Evolutionary conservation across 768 basidiomycete genomes (phyloP).

Genomic region (Trametes cubensis): DNA sequence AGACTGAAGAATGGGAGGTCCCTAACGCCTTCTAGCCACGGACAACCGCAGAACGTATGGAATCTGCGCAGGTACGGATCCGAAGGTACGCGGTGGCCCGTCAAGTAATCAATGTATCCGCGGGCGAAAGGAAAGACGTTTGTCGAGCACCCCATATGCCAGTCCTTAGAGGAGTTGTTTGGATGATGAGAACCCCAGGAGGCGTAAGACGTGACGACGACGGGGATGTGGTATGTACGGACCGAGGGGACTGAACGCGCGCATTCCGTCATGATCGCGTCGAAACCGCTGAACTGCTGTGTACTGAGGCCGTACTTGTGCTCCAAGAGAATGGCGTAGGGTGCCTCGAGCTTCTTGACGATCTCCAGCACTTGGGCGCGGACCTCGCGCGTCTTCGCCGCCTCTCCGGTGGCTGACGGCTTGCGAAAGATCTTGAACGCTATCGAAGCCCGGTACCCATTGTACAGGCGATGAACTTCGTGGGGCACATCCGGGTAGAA

Average conservation of each 20-base stretch:
- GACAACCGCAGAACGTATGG: neutral
- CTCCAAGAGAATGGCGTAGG: slow-evolving; percentile 33
- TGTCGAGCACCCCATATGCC: neutral
- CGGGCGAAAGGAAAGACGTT: slow-evolving; percentile 29
- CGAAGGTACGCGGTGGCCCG: too few relatives aligned
- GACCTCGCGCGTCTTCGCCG: neutral
- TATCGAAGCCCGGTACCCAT: slow-evolving; percentile 33
- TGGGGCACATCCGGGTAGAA: slow-evolving; percentile 39
- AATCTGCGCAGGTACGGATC: too few relatives aligned
- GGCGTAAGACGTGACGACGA: slow-evolving; percentile 18
- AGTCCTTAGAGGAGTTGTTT: neutral
- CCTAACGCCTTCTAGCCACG: slow-evolving; percentile 2
- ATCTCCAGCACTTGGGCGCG: slow-evolving; percentile 2
- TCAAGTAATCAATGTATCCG: slow-evolving; percentile 22
- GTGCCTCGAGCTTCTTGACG: slow-evolving; percentile 18
- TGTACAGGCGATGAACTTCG: slow-evolving; percentile 11
- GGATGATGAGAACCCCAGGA: neutral
- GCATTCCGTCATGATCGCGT: slow-evolving; percentile 25
- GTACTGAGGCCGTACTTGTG: slow-evolving; percentile 35
- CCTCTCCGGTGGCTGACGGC: neutral
- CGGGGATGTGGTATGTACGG: slow-evolving; percentile 26
- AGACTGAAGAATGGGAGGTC: slow-evolving; percentile 23
- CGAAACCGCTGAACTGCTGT: slow-evolving; percentile 29
- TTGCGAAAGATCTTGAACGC: slow-evolving; percentile 37
- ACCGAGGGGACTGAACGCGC: neutral